Evolutionary conservation across 1,139 yeast genomes (phyloP), one percentile per base, ranked within the genome.

Genomic region (Geotrichum cucujoidarum): DNA sequence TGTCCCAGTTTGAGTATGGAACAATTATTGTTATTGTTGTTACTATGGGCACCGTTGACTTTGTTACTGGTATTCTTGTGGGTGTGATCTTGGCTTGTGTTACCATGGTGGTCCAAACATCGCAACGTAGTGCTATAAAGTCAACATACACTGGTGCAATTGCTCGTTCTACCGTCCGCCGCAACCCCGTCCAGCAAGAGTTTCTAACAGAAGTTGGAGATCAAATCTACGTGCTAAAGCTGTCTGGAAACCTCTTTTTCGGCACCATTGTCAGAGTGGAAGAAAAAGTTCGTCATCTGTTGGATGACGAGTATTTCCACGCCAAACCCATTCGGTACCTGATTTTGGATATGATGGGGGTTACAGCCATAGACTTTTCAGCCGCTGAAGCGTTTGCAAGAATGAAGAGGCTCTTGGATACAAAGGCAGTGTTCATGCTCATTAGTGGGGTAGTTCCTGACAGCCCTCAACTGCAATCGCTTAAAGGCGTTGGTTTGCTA

Each of bases 331-430:
- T 92, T 57, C 80, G 86, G 57, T 92, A 82, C 63, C 70, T 92
- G 57, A 80, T 92, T 47, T 65, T 92, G 43, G 98, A 92, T 66
- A 82, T 92, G 76, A 81, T 82, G 55, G 81, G 83, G 33, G 95
- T 92, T 22, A 75, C 81, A 11, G 82, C 85, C 38, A 80, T 92
- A 57, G 98, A 92, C 66, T 92, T 86, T 60, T 85, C 95, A 34
- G 97, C 97, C 0, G 95, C 97, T 5, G 97, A 92, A 66, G 96
- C 97, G 0, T 87, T 92, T 64, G 80, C 90, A 57, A 74, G 97
- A 57, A 84, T 92, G 55, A 80, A 87, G 62, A 83, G 95, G 55
- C 75, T 88, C 57, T 71, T 89, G 20, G 79, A 78, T 53, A 82
- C 84, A 20, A 82, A 80, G 55, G 74, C 74, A 47, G 84, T 94